Evolutionary conservation across 768 basidiomycete species (phyloP), one percentile per base, ranked within the genome.

Genomic region (Calocybe gangraenosa): DNA sequence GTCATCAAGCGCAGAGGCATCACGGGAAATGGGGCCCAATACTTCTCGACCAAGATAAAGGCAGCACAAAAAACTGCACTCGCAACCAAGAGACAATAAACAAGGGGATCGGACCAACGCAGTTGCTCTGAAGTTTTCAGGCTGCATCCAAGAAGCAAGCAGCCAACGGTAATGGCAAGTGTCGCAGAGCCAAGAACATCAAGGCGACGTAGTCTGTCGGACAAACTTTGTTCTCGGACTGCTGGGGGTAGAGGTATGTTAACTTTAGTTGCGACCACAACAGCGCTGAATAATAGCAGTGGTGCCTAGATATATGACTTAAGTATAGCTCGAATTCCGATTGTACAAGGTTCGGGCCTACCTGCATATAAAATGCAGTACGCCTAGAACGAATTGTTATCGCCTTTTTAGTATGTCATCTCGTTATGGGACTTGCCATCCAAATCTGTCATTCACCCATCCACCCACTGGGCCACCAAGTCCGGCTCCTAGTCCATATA

Each of bases 171-270:
- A 33, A 71, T 66, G 25, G 90, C 90, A 19, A 97, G 78, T 0
- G 90, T 90, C 41, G 87, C 62, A 15, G 86, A 88, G 10, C 93
- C 93, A 44, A 88, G 65, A 58, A 83, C 84, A 67, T 97, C 93
- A 57, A 96, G 86, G 19, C 89, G 84, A 40, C 75, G 71, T 36
- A 92, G 63, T 64, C 86, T 91, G 36, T 83, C 76, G 40, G 67
- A 69, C 17, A 79, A 56, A 35, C 71, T 65, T 63, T 81, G 81
- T 55, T 71, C 73, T 61, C 79, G 73, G 38, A 87, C 65, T 43
- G 82, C 78, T 49, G 75, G 69, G n/a, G 90, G 81, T 17, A 92
- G 70, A 51, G 69, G 68, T 48, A 94, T 87, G 57, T 88, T 81
- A 50, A 93, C 83, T 66, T 92, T 90, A 49, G 77, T 69, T 10